These are phyloP conservation scores for Lycium ferocissimum DNA, from an alignment of 257 asterid genomes.

Conservation along the genomic window DNA sequence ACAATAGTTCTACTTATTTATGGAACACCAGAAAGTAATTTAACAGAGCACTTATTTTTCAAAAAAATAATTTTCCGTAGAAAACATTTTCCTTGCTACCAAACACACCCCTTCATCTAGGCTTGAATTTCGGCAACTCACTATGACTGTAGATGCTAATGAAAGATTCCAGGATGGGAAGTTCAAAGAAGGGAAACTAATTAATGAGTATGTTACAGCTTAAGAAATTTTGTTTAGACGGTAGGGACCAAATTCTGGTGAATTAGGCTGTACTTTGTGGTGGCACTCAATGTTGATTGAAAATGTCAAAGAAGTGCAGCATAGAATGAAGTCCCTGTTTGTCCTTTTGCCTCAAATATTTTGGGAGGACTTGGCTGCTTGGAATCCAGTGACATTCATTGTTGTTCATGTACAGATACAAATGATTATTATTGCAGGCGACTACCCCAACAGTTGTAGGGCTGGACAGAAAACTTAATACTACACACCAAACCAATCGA, in stretches of 20 bases:
- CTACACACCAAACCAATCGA: neutral
- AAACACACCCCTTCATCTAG: neutral
- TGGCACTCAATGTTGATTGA: neutral
- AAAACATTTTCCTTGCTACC: too few relatives aligned
- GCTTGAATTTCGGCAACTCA: neutral
- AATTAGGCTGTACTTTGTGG: neutral
- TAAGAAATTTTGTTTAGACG: neutral
- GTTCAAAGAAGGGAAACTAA: constrained; percentile 4
- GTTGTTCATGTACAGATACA: neutral
- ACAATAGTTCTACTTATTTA: too few relatives aligned
- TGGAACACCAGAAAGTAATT: too few relatives aligned
- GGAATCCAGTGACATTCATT: neutral
- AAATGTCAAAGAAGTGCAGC: neutral
- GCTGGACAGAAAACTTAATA: neutral
- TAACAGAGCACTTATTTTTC: too few relatives aligned
- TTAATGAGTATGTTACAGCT: neutral
- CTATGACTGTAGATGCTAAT: neutral
- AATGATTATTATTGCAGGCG: neutral
- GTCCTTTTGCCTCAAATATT: neutral
- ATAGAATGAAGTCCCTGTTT: neutral
- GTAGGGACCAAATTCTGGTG: neutral
- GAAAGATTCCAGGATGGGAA: neutral
- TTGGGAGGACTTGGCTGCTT: neutral
- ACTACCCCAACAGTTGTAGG: neutral
- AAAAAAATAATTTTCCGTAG: too few relatives aligned